Percentiles rank a stretch among this genome's conserved stretches.
These are phyloP conservation scores for Scopulariopsis brevicaulis DNA, from an alignment of 2,329 filamentous ascomycete genomes.

Conservation along the genomic window DNA sequence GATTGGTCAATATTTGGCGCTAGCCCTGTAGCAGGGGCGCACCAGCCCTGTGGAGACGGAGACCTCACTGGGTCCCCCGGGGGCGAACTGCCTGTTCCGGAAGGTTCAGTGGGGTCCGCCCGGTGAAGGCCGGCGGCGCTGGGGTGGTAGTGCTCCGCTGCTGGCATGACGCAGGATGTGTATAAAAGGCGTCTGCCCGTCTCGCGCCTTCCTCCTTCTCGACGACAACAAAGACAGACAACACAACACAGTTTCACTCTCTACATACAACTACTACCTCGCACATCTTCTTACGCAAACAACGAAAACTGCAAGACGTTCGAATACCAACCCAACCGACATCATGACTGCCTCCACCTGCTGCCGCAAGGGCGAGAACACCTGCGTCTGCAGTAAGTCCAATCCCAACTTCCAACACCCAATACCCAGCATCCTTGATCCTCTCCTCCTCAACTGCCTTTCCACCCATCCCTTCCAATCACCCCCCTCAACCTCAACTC, in stretches of 20 bases:
- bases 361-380: conserved; percentile 5
- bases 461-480: too few species aligned
- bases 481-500: neutral
- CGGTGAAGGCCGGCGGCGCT: neutral
- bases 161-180: neutral
- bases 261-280: neutral
- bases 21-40: neutral
- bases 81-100: neutral
- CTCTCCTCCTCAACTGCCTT: neutral
- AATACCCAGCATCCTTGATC: conserved; percentile 1
- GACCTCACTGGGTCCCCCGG: neutral
- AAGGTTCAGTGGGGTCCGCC: neutral
- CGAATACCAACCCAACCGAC: neutral
- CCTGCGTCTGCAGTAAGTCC: conserved; percentile 5
- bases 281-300: neutral
- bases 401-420: conserved; percentile 2
- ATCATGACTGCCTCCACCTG: conserved; percentile 3
- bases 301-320: neutral
- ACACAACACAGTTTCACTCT: neutral
- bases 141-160: neutral
- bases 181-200: neutral
- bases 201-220: neutral
- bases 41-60: neutral
- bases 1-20: neutral
- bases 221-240: neutral